A percentile compares a stretch with the other conserved stretches of the same genome.
Conservation (phyloP, 495 filamentous ascomycete genomes). For the Copromyces sp. region DNA sequence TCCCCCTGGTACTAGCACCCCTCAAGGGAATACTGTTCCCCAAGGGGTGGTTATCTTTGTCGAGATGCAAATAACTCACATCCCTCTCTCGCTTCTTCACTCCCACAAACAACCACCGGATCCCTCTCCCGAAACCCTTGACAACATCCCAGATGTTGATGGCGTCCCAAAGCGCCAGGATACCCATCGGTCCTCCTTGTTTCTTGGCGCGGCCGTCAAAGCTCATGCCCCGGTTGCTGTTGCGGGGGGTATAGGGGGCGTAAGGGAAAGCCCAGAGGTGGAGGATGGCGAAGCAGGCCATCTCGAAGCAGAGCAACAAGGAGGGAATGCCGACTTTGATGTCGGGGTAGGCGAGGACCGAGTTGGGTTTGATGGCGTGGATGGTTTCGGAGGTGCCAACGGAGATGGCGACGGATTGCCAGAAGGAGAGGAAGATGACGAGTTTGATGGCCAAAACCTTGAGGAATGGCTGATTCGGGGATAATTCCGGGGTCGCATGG, state of each 20-base stretch:
- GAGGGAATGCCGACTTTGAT: constrained; percentile 73
- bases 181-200: constrained; percentile 52
- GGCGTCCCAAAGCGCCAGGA: constrained; percentile 53
- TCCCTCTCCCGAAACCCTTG: constrained; percentile 65
- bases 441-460: constrained; percentile 86
- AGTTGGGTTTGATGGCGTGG: constrained; percentile 50
- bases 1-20: neutral
- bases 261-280: constrained; percentile 81
- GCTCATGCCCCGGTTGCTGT: constrained; percentile 32
- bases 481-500: constrained; percentile 44
- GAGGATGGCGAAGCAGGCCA: constrained; percentile 70
- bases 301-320: constrained; percentile 74
- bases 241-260: constrained; percentile 15
- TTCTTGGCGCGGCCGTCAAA: constrained; percentile 32
- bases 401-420: constrained; percentile 69
- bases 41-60: neutral
- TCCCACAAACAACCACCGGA: constrained; percentile 74
- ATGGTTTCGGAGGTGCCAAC: constrained; percentile 49
- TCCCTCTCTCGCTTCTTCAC: constrained; percentile 41
- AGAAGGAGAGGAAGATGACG: constrained; percentile 92
- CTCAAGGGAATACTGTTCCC: neutral
- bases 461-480: constrained; percentile 62
- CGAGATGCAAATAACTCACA: constrained; percentile 23
- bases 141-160: constrained; percentile 80
- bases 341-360: constrained; percentile 57